Evolutionary conservation across 75 land plant genomes (phyloP), one percentile per base, ranked within the genome.

Genomic region (Ceratopteris richardii): DNA sequence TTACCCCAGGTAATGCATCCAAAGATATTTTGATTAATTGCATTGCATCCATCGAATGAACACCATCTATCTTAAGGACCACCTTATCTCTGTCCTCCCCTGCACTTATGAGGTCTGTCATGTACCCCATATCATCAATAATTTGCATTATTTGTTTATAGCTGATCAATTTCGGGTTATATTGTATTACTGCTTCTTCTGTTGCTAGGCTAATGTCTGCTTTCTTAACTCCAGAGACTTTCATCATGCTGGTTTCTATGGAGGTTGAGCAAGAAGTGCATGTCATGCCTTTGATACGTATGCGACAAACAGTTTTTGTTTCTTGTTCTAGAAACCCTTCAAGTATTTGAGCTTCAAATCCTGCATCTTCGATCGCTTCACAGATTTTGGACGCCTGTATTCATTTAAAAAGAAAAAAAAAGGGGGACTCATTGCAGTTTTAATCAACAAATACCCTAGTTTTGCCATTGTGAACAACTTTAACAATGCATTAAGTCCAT

Each of bases 251-350:
- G 23, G 63, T 59, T 47, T 85, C 95, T 33, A 85, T 58, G 9
- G 95, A 92, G 41, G 74, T 82, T 31, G 95, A 88, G 60, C 95
- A 91, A 29, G 90, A 81, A n/a, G 97, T 91, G 66, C 90, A 88
- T 9, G 86, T 80, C 95, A 92, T 88, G 36, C 95, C 97, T 68
- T 81, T 88, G 33, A 92, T 82, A 61, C 80, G 81, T 2, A 92
- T 59, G 0, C 87, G 83, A 57, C 87, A 80, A 26, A 80, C 71
- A 10, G 79, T 78, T 22, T 19, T 66, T 27, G 67, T 70, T 0
- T 76, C 71, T 54, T 75, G 67, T 29, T 61, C 77, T 3, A 61
- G 76, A 39, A 64, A 60, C 17, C 82, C 86, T 24, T 66, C 72
- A 51, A 85, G 68, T 16, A 66, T 41, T 24, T 31, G 44, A 17